phyloP scores from a whole-genome alignment of 257 asterid genomes.

The Gentiana macrophylla region DNA sequence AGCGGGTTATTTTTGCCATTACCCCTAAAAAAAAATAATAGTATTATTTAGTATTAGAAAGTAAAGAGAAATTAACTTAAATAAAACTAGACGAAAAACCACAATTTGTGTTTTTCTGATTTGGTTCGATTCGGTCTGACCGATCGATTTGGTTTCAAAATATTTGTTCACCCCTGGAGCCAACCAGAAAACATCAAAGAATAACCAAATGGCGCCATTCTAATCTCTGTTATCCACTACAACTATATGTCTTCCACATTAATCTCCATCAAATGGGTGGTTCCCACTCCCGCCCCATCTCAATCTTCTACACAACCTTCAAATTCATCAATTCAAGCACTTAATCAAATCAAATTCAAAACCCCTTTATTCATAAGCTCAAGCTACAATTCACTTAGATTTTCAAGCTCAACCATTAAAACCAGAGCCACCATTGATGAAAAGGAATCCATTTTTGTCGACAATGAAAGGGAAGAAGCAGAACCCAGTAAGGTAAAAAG shows the following conservation, averaged over 20 bases:
- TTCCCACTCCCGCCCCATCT: conserved; percentile 19
- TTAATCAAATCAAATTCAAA: conserved; percentile 6
- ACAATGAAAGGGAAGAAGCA: conserved; percentile 14
- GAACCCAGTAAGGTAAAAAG: conserved; percentile 31
- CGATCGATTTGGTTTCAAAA: too few relatives aligned
- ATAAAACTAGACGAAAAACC: too few relatives aligned
- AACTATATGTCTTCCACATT: conserved; percentile 12
- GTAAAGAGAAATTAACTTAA: too few relatives aligned
- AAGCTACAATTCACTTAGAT: conserved; percentile 9
- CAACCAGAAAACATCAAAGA: too few relatives aligned
- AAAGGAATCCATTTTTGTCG: conserved; percentile 24
- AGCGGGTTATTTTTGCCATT: too few relatives aligned
- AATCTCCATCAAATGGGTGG: conserved; percentile 13
- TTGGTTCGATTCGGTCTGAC: too few relatives aligned
- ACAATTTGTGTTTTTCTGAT: too few relatives aligned
- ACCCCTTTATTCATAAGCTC: conserved; percentile 4
- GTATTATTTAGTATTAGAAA: too few relatives aligned
- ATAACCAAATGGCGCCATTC: too few relatives aligned
- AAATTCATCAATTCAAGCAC: conserved; percentile 9
- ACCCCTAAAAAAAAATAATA: too few relatives aligned
- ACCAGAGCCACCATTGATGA: conserved; percentile 35
- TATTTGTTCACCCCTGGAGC: too few relatives aligned
- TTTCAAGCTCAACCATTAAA: conserved; percentile 9
- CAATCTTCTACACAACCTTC: conserved; percentile 13
- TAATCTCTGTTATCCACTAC: not conserved